Evolutionary conservation across 1,284 basidiomycete genomes (phyloP), one percentile per base, ranked within the genome.

Genomic region (Leccinum subspadiceum): DNA sequence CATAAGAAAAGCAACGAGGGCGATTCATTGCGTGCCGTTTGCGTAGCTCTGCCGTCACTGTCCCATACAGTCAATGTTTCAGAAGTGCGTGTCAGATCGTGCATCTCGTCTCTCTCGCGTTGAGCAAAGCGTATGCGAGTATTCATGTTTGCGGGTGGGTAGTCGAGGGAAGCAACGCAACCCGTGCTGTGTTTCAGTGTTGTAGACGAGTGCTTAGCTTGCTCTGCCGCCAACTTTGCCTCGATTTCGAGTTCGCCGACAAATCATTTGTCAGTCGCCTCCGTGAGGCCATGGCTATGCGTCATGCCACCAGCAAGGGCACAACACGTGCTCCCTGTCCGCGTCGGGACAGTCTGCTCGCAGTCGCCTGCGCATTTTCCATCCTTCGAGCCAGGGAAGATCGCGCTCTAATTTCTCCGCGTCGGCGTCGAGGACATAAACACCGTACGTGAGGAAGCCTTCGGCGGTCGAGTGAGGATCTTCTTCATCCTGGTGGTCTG

Each of bases 101-200:
- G 81, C 91, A 96, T 96, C 77, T 96, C 94, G 62, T 93, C 90
- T 72, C 87, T 86, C 77, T 97, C 94, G 37, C 90, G 79, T 66
- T 84, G 81, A 17, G 87, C 84, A 73, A 92, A 90, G 69, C 73
- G 61, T 63, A 66, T 54, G 60, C 64, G 62, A 13, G 62, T 58
- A 35, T 60, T 64, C 52, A 58, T 31, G 17, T 13, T 26, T 6
- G 4, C 33, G 39, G 61, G 46, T 13, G 65, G 44, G 13, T 17
- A 53, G 37, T 37, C 59, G 24, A 48, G 51, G 1, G 56, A 54
- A 26, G 53, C 5, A 24, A 41, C n/a, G 2, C 46, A 24, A 49
- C 54, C 33, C 13, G 20, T 2, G 22, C 37, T 51, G 10, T 53
- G 24, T 2, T 50, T 60, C 12, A 35, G 49, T 33, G 49, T n/a